Evolutionary conservation across 139 green algal genomes (phyloP).

Genomic region (Protoeuglena noctilucae): DNA sequence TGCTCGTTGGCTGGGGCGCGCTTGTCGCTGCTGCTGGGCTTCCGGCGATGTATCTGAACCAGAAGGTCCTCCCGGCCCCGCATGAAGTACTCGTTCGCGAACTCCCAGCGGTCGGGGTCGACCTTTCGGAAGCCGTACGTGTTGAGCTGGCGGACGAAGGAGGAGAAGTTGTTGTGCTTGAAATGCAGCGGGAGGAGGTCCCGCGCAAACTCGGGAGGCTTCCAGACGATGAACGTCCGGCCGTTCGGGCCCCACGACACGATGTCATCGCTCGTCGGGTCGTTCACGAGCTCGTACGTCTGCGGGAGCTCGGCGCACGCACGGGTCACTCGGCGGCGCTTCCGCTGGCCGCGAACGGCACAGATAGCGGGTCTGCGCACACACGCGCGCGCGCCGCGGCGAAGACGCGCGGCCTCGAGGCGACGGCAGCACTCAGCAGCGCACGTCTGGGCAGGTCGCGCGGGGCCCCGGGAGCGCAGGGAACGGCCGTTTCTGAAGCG

Average conservation of each 20-base stretch:
- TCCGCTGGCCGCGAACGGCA: neutral
- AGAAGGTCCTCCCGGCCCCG: conserved; percentile 53
- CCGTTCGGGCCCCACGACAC: conserved; percentile 73
- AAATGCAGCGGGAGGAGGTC: conserved; percentile 83
- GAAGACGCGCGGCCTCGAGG: neutral
- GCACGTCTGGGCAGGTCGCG: too few species aligned
- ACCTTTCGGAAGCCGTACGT: conserved; percentile 95
- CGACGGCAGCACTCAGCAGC: neutral
- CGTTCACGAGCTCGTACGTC: conserved; percentile 88
- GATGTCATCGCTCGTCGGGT: conserved; percentile 49
- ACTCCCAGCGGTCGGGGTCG: conserved; percentile 92
- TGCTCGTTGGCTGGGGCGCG: neutral
- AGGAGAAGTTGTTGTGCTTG: conserved; percentile 96
- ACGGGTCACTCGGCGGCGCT: neutral
- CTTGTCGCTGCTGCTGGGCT: conserved; percentile 19
- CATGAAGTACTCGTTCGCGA: conserved; percentile 87
- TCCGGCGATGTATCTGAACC: conserved; percentile 59
- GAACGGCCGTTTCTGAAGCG: too few species aligned
- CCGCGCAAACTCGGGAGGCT: conserved; percentile 70
- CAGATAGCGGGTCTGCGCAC: neutral
- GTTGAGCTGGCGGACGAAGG: conserved; percentile 92
- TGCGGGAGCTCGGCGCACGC: too few species aligned
- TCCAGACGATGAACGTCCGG: conserved; percentile 79
- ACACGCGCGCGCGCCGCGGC: neutral
- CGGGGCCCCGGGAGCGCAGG: too few species aligned